Evolutionary conservation across 2,329 filamentous ascomycete species (phyloP), one percentile per base, ranked within the genome.

Genomic region (Ophiostoma himal-ulmi): DNA sequence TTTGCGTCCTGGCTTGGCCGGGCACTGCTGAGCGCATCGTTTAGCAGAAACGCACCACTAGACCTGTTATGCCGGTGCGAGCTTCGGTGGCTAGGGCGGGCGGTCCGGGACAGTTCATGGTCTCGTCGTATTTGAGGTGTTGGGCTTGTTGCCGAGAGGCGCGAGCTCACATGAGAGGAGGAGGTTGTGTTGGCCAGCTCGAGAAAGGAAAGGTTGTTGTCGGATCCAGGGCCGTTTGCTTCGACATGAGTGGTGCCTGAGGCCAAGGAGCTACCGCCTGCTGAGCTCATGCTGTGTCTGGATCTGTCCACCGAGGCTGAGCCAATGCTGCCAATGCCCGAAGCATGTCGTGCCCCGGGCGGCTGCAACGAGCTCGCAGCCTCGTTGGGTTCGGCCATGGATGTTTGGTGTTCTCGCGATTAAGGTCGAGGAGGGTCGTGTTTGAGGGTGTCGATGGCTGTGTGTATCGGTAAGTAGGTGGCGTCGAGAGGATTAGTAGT

Each of bases 31-130:
- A 83, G 75, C 2, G 80, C 75, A 73, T 84, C 83, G 39, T 82
- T 78, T 17, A 87, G 79, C 68, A 87, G 79, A 74, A 87, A 87
- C 8, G 82, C 83, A 66, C 84, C 83, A 73, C 79, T 81, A 6
- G 83, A 79, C 20, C 83, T 80, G 39, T 80, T 78, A 36, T 71
- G 69, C 13, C 69, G 69, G 57, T 72, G 71, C 14, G 68, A 30
- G 11, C 68, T 60, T 17, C 68, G 69, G 54, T 69, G 69, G 65
- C 39, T 37, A 3, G 34, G 44, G 14, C 65, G 17, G 57, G 17
- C 26, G 11, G 39, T 10, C 36, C 62, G 36, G 20, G 62, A 7
- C 36, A 20, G 36, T 26, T 48, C 30, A 30, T 41, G 39, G 20
- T 30, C n/a, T 62, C 57, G 41, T 62, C n/a, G 36, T 64, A 7